Evolutionary conservation across 202 grass and related monocot genomes (phyloP), one percentile per base, ranked within the genome.

Genomic region (Hordeum pubiflorum): DNA sequence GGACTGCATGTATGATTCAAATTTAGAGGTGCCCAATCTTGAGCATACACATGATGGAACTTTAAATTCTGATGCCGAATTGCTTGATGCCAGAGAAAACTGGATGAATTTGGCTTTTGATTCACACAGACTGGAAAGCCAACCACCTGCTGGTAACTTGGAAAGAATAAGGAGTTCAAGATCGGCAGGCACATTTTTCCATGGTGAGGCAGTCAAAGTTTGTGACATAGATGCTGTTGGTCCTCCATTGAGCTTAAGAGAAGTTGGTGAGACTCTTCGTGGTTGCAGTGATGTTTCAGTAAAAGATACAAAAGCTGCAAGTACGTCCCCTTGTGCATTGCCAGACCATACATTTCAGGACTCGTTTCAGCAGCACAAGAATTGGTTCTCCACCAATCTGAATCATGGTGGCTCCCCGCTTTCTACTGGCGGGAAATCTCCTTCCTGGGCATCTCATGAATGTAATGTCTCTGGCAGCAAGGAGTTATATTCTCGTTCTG

Each of bases 321-420:
- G 70, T 13, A 63, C 55, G 15, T 77, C 82, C 56, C 7, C 81
- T 75, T 86, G 54, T 73, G 57, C 57, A 38, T 65, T 64, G 44
- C 62, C 58, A 58, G 68, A 62, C 39, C 32, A n/a, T 44, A 76
- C 64, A 29, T 22, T 72, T 87, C 55, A 75, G 22, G 74, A 83
- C 46, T 56, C 84, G 41, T 52, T 77, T 85, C 81, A 84, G 79
- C 77, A 85, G n/a, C 74, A 76, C 62, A 69, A 76, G 41, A 80
- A 66, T 61, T 76, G 65, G 59, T 77, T 63, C 52, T 62, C 80
- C 62, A 84, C 74, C 39, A 58, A 72, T 77, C 9, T 79, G 44
- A 62, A 87, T 71, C 27, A 36, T 17, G 58, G 20, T 20, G 43
- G 17, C 13, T 85, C 69, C 71, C 77, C 89, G 33, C 59, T 58